Conservation (phyloP, 2,329 filamentous ascomycete species). For the Zasmidium angulare region DNA sequence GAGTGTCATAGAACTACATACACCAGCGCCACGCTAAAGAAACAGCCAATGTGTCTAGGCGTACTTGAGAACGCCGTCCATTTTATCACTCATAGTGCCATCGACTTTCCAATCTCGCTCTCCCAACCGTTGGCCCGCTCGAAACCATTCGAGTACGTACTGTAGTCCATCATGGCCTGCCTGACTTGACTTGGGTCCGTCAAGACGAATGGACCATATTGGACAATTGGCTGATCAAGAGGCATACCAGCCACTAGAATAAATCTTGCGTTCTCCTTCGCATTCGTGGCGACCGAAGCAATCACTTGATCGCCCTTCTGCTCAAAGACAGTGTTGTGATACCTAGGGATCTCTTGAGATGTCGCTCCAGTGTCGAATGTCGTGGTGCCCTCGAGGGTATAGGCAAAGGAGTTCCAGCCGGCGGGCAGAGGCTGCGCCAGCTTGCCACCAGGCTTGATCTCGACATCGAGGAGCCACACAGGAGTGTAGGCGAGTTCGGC, state of each 20-base stretch:
- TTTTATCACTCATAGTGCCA: slow-evolving; percentile 43
- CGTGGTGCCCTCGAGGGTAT: slow-evolving; percentile 73
- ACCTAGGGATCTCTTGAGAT: slow-evolving; percentile 61
- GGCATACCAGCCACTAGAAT: slow-evolving; percentile 78
- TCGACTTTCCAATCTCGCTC: slow-evolving; percentile 82
- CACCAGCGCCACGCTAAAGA: slow-evolving; percentile 9
- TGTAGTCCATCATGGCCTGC: slow-evolving; percentile 74
- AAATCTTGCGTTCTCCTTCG: slow-evolving; percentile 58
- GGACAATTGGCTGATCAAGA: slow-evolving; percentile 75
- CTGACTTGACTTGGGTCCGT: slow-evolving; percentile 70
- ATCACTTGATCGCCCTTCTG: slow-evolving; percentile 73
- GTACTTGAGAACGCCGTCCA: neutral
- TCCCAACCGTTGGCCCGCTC: slow-evolving; percentile 77
- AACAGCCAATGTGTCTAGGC: neutral
- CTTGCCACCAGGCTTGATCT: slow-evolving; percentile 73
- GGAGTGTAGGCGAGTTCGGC: slow-evolving; percentile 93
- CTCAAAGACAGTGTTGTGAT: slow-evolving; percentile 87
- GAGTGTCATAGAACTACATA: neutral
- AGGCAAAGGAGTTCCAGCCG: slow-evolving; percentile 89
- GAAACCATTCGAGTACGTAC: slow-evolving; percentile 72
- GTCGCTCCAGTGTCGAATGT: slow-evolving; percentile 58
- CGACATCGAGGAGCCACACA: slow-evolving; percentile 90
- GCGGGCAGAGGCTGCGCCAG: slow-evolving; percentile 73
- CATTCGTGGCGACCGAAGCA: slow-evolving; percentile 66
- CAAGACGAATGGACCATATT: slow-evolving; percentile 84